These are phyloP conservation scores for Podospora fimiseda DNA, from an alignment of 495 filamentous ascomycete species.

Conservation along the genomic window DNA sequence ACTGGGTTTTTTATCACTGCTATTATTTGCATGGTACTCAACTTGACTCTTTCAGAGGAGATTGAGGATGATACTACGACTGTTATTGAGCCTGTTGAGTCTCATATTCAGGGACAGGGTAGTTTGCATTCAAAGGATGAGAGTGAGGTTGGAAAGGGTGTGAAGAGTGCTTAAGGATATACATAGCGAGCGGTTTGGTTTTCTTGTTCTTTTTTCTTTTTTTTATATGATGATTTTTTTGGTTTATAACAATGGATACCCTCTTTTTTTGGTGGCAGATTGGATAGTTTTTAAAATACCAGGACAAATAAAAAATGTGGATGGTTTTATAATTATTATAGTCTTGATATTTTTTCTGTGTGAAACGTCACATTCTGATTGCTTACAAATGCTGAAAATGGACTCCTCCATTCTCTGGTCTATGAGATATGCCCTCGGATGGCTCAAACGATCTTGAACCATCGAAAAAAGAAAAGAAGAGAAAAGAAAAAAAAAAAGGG, in stretches of 20 bases:
- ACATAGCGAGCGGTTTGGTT: no score
- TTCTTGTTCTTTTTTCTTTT: background rate
- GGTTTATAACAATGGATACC: background rate
- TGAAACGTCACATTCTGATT: no score
- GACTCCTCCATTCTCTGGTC: no score
- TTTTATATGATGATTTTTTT: background rate
- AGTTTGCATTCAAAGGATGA: background rate
- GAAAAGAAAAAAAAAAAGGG: no score
- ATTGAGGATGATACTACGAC: constrained; percentile 42
- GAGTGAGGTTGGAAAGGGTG: constrained; percentile 3
- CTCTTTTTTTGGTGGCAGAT: background rate
- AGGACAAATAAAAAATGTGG: background rate
- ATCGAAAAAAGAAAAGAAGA: no score
- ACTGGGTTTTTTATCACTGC: constrained; percentile 73
- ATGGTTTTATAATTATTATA: no score
- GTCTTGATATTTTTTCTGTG: no score
- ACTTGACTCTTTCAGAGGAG: constrained; percentile 67
- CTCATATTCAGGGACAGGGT: background rate
- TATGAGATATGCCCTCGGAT: no score
- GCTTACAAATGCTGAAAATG: no score
- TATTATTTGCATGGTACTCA: constrained; percentile 63
- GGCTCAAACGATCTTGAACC: no score
- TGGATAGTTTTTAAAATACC: background rate
- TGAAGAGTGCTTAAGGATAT: constrained; percentile 3
- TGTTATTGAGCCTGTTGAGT: background rate